Evolutionary conservation across 495 filamentous ascomycete species (phyloP).

Genomic region (Baudoinia panamericana): DNA sequence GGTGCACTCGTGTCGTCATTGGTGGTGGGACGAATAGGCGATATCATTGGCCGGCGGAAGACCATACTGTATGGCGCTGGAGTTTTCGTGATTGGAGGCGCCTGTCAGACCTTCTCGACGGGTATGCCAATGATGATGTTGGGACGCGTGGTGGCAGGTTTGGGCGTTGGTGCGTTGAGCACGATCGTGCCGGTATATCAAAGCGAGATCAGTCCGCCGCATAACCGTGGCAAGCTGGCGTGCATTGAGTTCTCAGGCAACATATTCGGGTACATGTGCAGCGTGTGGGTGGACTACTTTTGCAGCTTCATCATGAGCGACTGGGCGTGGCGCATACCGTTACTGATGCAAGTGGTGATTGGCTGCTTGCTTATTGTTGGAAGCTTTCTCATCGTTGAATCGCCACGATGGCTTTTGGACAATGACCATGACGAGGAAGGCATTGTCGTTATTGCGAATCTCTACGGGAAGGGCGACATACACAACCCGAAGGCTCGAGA

Average conservation of each 20-base stretch:
- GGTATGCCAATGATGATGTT: conserved; percentile 87
- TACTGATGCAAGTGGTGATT: conserved; percentile 92
- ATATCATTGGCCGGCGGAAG: conserved; percentile 76
- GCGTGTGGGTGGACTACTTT: conserved; percentile 97
- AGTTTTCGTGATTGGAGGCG: conserved; percentile 84
- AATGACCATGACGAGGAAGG: conserved; percentile 98
- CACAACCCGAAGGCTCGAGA: conserved; percentile 81
- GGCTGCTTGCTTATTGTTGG: conserved; percentile 70
- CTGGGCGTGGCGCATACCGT: conserved; percentile 79
- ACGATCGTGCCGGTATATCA: conserved; percentile 98
- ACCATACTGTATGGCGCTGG: conserved; percentile 90
- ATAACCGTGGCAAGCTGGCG: conserved; percentile 87
- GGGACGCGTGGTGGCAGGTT: conserved; percentile 79
- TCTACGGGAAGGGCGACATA: conserved; percentile 90
- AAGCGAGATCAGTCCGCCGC: conserved; percentile 92
- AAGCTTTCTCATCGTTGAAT: conserved; percentile 88
- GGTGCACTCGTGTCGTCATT: conserved; percentile 87
- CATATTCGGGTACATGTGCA: conserved; percentile 85
- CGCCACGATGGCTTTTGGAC: conserved; percentile 90
- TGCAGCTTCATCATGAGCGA: conserved; percentile 80
- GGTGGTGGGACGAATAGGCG: conserved; percentile 76
- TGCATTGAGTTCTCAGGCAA: conserved; percentile 98
- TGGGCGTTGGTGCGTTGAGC: conserved; percentile 86
- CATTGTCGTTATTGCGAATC: conserved; percentile 92
- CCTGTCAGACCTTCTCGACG: conserved; percentile 65